A percentile compares a stretch with the other conserved stretches of the same genome.
Conservation (phyloP, 1,139 yeast genomes). For the Schwanniomyces etchellsii region DNA sequence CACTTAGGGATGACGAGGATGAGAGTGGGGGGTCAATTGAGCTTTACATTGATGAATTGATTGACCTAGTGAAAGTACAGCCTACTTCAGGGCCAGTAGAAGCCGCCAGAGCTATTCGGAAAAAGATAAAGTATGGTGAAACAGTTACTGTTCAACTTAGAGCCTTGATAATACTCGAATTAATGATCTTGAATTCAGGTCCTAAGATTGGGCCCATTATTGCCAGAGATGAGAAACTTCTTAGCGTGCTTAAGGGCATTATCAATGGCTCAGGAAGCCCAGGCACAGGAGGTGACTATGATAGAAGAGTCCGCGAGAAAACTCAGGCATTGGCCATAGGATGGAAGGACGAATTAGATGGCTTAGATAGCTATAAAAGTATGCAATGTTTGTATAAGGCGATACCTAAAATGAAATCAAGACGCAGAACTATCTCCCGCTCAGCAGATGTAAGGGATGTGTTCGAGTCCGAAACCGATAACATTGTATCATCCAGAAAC, state of each 20-base stretch:
- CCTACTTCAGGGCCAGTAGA: slow-evolving; percentile 53
- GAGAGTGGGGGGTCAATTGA: slow-evolving; percentile 31
- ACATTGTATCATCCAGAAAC: slow-evolving; percentile 8
- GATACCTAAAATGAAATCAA: slow-evolving; percentile 16
- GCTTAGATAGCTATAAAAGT: slow-evolving; percentile 44
- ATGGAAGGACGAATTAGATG: slow-evolving; percentile 58
- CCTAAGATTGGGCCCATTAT: slow-evolving; percentile 36
- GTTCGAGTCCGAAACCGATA: slow-evolving; percentile 7
- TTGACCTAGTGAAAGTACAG: slow-evolving; percentile 36
- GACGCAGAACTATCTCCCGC: slow-evolving; percentile 7
- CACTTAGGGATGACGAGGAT: slow-evolving; percentile 22
- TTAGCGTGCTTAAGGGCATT: slow-evolving; percentile 59
- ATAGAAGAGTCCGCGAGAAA: slow-evolving; percentile 41
- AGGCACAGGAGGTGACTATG: slow-evolving; percentile 35
- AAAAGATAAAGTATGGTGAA: slow-evolving; percentile 81
- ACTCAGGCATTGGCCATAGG: slow-evolving; percentile 48
- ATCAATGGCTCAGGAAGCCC: slow-evolving; percentile 29
- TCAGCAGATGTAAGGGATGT: slow-evolving; percentile 6
- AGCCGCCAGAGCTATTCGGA: slow-evolving; percentile 87
- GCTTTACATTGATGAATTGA: slow-evolving; percentile 30
- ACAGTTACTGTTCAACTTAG: slow-evolving; percentile 50
- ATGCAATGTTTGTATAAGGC: slow-evolving; percentile 43
- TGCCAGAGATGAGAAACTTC: slow-evolving; percentile 66
- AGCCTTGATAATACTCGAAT: slow-evolving; percentile 67
- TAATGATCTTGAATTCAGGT: slow-evolving; percentile 75